These are phyloP conservation scores for Aspergillus baeticus DNA, from an alignment of 495 filamentous ascomycete genomes.

Conservation along the genomic window DNA sequence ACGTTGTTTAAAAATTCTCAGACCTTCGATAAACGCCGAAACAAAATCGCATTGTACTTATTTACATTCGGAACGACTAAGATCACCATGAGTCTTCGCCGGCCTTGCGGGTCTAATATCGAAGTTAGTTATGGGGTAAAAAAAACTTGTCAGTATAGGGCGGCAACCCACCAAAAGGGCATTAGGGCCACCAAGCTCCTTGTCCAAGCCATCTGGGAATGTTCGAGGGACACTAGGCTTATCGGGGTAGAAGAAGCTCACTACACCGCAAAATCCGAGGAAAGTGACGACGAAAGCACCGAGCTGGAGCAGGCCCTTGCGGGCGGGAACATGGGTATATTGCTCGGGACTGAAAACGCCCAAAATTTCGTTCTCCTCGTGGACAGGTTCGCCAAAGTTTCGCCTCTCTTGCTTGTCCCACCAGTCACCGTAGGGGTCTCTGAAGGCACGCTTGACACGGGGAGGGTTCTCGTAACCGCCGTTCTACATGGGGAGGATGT, in stretches of 20 bases:
- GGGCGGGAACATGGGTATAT: conserved; percentile 77
- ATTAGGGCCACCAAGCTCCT: conserved; percentile 75
- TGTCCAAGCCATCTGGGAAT: conserved; percentile 80
- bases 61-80: conserved; percentile 34
- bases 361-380: conserved; percentile 95
- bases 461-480: conserved; percentile 90
- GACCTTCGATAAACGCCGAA: conserved; percentile 28
- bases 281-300: conserved; percentile 72
- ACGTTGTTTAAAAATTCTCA: neutral
- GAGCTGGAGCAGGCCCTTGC: conserved; percentile 70
- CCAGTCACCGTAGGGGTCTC: conserved; percentile 92
- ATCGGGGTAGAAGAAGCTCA: conserved; percentile 81
- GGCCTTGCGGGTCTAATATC: conserved; percentile 41
- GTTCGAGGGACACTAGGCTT: conserved; percentile 72
- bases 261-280: conserved; percentile 65
- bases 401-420: conserved; percentile 97
- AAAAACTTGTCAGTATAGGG: neutral
- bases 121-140: conserved; percentile 1
- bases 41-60: conserved; percentile 45
- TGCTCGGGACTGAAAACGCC: conserved; percentile 87
- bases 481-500: conserved; percentile 56
- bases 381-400: conserved; percentile 92
- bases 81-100: conserved; percentile 45
- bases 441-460: conserved; percentile 75
- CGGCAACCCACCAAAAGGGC: conserved; percentile 39